Base-by-base conservation (phyloP, 805 yeast genomes). In the Diddensiella transvaalensis region DNA sequence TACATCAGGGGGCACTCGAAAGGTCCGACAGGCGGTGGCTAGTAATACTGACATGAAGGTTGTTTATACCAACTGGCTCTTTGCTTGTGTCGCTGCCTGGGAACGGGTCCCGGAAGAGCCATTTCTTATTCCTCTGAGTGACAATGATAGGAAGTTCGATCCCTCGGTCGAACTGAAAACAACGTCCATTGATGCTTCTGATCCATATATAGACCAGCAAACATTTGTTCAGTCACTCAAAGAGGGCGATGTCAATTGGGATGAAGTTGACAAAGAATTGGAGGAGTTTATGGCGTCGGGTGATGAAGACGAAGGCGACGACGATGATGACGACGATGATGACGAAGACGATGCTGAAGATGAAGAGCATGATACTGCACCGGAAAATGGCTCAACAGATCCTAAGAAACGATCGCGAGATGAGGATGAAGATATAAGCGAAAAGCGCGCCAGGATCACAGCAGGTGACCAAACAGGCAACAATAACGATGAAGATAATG, bases 1-100 rank as follows among this genome's bases (percentile, higher is more conserved):
- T 37, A 78, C 83, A 50, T 83, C 83, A 44, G 80, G 89, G 1
- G 82, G 83, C 17, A 93, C 99, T 0, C 77, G 80, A 59, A 91
- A 91, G 63, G 96, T 90, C 6, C 76, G 90, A 40, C 75, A 84
- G 26, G 97, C 96, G 0, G 36, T 40, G 6, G 71, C 83, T 0
- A 70, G 79, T 47, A 68, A 74, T 36, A 82, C 83, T 1, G 63
- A 70, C 17, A 83, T 84, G 30, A 80, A 83, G 57, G 76, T 91
- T n/a, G 96, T 91, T 17, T 83, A 82, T 59, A 90, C 95, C 2
- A 93, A 87, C 59, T 91, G 99, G 99, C 67, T 91, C 2, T 90
- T 90, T 68, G 82, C 84, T 32, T 86, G 96, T 64, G 72, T 91
- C 55, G 81, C 89, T 4, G 68, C 75, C 22, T 91, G 98, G 98